phyloP scores from a whole-genome alignment of 2,329 filamentous ascomycete species.

The Hymenoscyphus fraxineus region DNA sequence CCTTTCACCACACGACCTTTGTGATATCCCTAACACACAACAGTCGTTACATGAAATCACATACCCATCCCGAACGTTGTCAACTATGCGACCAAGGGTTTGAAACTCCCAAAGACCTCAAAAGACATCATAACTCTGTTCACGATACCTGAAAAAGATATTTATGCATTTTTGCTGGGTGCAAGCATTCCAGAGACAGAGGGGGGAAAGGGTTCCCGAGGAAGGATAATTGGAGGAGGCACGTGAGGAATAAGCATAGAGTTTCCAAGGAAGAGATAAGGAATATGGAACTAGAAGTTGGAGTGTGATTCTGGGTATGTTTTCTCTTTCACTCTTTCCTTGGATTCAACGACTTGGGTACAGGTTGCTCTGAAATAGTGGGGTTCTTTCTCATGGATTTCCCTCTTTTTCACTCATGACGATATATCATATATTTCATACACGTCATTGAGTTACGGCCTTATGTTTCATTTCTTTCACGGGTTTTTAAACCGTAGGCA shows the following conservation, averaged over 20 bases:
- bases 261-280: neutral
- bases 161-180: neutral
- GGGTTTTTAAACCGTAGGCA: too few species aligned
- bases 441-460: too few species aligned
- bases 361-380: too few species aligned
- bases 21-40: neutral
- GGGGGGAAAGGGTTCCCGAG: neutral
- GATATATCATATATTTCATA: too few species aligned
- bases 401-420: too few species aligned
- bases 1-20: neutral
- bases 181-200: neutral
- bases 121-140: neutral
- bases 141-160: neutral
- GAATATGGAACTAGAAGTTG: too few species aligned
- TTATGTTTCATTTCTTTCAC: too few species aligned
- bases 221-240: neutral
- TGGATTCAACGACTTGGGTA: too few species aligned
- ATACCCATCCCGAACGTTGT: neutral
- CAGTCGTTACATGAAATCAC: neutral
- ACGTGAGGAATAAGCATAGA: neutral
- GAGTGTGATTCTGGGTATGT: too few species aligned
- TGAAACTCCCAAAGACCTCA: neutral
- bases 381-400: too few species aligned
- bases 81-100: neutral
- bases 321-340: too few species aligned